phyloP scores from a whole-genome alignment of 768 basidiomycete species.

The Psilocybe sp. region DNA sequence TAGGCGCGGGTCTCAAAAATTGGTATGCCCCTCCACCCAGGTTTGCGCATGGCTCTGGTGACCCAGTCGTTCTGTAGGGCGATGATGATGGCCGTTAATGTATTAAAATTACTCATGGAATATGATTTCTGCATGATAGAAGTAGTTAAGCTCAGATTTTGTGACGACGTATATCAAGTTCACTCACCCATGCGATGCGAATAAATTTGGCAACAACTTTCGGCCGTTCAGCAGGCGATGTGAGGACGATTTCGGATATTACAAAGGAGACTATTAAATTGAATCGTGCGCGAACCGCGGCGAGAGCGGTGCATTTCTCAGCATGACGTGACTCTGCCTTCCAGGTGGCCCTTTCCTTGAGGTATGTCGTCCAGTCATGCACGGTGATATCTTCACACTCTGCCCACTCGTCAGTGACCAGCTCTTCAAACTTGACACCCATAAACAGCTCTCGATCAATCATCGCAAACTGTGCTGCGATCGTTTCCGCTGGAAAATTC shows the following conservation, averaged over 20 bases:
- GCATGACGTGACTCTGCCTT: conserved; percentile 58
- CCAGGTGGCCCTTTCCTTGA: conserved; percentile 70
- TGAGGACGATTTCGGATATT: conserved; percentile 76
- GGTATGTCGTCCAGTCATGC: conserved; percentile 80
- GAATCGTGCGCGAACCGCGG: conserved; percentile 76
- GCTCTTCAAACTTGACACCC: conserved; percentile 82
- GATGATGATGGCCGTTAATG: conserved; percentile 75
- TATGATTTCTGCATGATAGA: conserved; percentile 69
- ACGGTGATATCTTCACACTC: conserved; percentile 62
- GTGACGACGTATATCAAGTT: not conserved
- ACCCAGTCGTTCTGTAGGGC: conserved; percentile 75
- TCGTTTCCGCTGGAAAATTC: conserved; percentile 50
- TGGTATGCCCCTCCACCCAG: conserved; percentile 60
- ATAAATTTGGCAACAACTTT: conserved; percentile 76
- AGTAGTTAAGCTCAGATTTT: not conserved
- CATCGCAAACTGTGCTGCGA: conserved; percentile 81
- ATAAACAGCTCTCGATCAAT: conserved; percentile 88
- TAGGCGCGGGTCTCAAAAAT: conserved; percentile 72
- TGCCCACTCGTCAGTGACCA: conserved; percentile 74
- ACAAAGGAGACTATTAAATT: conserved; percentile 83
- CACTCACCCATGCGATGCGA: conserved; percentile 78
- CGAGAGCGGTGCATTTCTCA: conserved; percentile 69
- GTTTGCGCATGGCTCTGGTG: conserved; percentile 59
- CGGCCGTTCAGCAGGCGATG: conserved; percentile 62
- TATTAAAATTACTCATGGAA: conserved; percentile 70